Evolutionary conservation across 2,329 filamentous ascomycete species (phyloP).

Genomic region (Diaporthe sp.): DNA sequence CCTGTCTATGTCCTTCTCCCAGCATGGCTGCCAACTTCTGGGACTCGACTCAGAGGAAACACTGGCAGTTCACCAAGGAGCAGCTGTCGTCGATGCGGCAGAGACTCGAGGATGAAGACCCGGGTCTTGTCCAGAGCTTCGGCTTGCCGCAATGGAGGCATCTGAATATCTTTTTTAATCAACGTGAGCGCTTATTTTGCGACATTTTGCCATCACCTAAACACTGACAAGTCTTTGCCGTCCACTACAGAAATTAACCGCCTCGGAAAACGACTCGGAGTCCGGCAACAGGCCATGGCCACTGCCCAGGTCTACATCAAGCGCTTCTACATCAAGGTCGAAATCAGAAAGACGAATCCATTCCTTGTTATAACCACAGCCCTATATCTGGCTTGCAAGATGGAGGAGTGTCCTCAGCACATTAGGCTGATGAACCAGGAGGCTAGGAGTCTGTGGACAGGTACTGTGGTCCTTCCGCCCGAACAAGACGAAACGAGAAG

Average conservation of each 20-base stretch:
- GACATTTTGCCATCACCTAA: not conserved
- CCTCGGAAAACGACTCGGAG: slow-evolving; percentile 84
- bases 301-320: slow-evolving; percentile 96
- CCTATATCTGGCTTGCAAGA: slow-evolving; percentile 95
- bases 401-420: slow-evolving; percentile 97
- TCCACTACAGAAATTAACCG: slow-evolving; percentile 76
- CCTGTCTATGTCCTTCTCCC: slow-evolving; percentile 40
- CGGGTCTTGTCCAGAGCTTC: slow-evolving; percentile 80
- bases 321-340: slow-evolving; percentile 91
- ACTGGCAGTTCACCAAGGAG: slow-evolving; percentile 91
- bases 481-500: not conserved
- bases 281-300: slow-evolving; percentile 92
- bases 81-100: slow-evolving; percentile 82
- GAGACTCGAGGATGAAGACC: slow-evolving; percentile 82
- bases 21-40: slow-evolving; percentile 95
- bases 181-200: slow-evolving; percentile 70
- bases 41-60: slow-evolving; percentile 90
- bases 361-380: slow-evolving; percentile 94
- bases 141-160: slow-evolving; percentile 85
- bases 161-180: slow-evolving; percentile 91
- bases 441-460: slow-evolving; percentile 85
- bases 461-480: slow-evolving; percentile 49
- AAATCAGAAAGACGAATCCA: slow-evolving; percentile 92
- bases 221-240: slow-evolving; percentile 22
- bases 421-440: slow-evolving; percentile 92